Evolutionary conservation across 805 yeast genomes (phyloP).

Genomic region (Ogataea chonburiensis): DNA sequence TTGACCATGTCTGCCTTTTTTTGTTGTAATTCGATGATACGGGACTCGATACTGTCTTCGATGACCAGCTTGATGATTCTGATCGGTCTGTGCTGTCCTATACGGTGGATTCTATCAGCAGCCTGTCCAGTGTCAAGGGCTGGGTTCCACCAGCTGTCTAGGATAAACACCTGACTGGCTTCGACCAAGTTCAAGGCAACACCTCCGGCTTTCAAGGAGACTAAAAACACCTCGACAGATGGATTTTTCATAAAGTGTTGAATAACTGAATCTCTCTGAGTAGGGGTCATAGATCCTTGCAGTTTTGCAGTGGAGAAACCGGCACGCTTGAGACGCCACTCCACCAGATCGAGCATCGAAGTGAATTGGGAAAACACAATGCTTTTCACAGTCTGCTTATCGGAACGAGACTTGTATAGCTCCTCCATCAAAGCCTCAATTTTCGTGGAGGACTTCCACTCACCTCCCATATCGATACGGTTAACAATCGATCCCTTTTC

Average conservation of each 20-base stretch:
- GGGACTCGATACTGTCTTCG: constrained; percentile 94
- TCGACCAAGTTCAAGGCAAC: constrained; percentile 95
- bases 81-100: constrained; percentile 94
- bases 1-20: constrained; percentile 98
- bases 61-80: constrained; percentile 89
- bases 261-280: constrained; percentile 89
- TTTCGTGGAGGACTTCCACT: constrained; percentile 93
- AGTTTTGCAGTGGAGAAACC: constrained; percentile 93
- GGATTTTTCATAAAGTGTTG: constrained; percentile 90
- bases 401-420: constrained; percentile 80
- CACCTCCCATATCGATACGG: constrained; percentile 80
- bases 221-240: constrained; percentile 88
- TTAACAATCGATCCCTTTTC: constrained; percentile 77
- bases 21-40: constrained; percentile 93
- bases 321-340: constrained; percentile 92
- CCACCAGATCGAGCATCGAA: constrained; percentile 91
- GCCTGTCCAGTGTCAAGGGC: constrained; percentile 94
- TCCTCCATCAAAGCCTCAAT: constrained; percentile 96
- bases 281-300: constrained; percentile 97
- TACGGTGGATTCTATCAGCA: constrained; percentile 97
- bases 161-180: constrained; percentile 91
- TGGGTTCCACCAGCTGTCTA: constrained; percentile 99
- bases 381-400: constrained; percentile 84
- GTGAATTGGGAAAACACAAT: constrained; percentile 98
- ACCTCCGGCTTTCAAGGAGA: constrained; percentile 97